A percentile compares a stretch with the other conserved stretches of the same genome.
Evolutionary conservation across 805 yeast species (phyloP).

Genomic region (Maudiozyma saulgeensis): DNA sequence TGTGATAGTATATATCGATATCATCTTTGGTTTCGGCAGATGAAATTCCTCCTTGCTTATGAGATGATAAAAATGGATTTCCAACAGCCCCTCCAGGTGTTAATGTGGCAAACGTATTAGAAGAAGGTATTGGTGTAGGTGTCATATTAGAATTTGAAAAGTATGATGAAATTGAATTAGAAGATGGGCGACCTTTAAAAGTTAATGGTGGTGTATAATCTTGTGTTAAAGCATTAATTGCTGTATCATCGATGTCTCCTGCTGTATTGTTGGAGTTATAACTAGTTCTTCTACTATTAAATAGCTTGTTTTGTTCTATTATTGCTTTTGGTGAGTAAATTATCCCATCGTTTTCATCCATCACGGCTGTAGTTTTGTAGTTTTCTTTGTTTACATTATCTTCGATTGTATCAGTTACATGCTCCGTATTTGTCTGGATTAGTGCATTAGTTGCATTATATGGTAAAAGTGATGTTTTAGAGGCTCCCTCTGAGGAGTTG

Average conservation of each 20-base stretch:
- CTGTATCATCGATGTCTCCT: not conserved
- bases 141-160: constrained; percentile 5
- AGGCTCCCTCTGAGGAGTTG: not conserved
- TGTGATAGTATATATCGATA: constrained; percentile 21
- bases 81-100: not conserved
- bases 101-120: not conserved
- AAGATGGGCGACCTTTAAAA: constrained; percentile 11
- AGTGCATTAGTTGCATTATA: not conserved
- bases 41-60: not conserved
- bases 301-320: not conserved
- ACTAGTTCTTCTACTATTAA: constrained; percentile 1
- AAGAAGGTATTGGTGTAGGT: not conserved
- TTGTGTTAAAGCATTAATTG: not conserved
- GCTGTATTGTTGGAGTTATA: not conserved
- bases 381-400: not conserved
- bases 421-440: not conserved
- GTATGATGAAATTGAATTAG: constrained; percentile 20
- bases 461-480: not conserved
- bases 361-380: not conserved
- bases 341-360: no score
- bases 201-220: not conserved
- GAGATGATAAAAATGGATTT: not conserved
- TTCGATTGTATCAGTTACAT: not conserved
- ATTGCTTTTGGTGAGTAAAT: constrained; percentile 5
- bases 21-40: constrained; percentile 10